Percentiles rank a stretch among this genome's conserved stretches.
These are phyloP conservation scores for Penicillium sclerotiorum DNA, from an alignment of 2,329 filamentous ascomycete genomes.

Conservation along the genomic window DNA sequence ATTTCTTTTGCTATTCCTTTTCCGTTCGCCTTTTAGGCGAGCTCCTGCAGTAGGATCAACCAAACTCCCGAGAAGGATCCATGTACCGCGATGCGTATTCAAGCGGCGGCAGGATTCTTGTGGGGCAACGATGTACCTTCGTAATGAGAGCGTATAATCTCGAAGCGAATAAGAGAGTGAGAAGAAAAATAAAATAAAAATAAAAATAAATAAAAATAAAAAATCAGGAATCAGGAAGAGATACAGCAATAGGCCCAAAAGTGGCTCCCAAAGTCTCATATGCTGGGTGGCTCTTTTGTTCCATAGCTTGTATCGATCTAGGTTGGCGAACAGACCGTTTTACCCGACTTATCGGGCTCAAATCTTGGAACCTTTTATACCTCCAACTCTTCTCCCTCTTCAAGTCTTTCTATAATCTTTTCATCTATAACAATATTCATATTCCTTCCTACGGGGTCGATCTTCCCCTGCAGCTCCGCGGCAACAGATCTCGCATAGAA, in stretches of 20 bases:
- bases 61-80: neutral
- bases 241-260: too few relatives aligned
- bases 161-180: too few relatives aligned
- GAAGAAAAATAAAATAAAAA: too few relatives aligned
- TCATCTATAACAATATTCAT: neutral
- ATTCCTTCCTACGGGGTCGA: neutral
- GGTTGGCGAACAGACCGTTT: constrained; percentile 12
- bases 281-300: neutral
- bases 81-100: too few relatives aligned
- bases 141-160: too few relatives aligned
- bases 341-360: neutral
- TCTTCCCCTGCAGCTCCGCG: neutral
- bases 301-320: constrained; percentile 24
- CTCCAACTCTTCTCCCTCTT: neutral
- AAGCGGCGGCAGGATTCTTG: too few relatives aligned
- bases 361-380: neutral
- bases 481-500: neutral
- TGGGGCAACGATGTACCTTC: too few relatives aligned
- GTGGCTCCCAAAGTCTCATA: too few relatives aligned
- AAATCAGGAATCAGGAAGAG: too few relatives aligned
- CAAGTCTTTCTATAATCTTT: neutral
- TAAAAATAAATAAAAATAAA: neutral
- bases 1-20: neutral
- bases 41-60: neutral
- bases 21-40: neutral